Conservation (phyloP, 2,329 filamentous ascomycete genomes). For the Colletotrichum noveboracense region DNA sequence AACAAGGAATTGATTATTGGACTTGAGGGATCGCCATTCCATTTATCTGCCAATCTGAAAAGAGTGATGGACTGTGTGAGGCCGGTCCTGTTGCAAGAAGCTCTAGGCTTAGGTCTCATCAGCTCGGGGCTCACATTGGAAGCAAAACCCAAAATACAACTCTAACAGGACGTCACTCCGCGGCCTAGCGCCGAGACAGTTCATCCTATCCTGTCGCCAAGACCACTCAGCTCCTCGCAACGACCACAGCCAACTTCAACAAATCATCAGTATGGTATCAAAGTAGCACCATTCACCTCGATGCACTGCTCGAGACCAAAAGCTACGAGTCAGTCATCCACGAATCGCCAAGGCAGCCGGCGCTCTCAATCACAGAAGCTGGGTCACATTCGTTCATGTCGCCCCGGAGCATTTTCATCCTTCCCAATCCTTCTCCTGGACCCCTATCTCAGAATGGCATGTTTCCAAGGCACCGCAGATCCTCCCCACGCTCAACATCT, state of each 20-base stretch:
- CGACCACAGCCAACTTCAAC: neutral
- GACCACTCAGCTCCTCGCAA: neutral
- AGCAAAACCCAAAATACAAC: neutral
- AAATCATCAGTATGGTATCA: neutral
- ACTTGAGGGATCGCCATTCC: neutral
- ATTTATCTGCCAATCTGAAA: neutral
- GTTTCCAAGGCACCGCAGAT: neutral
- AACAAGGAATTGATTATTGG: fast-evolving
- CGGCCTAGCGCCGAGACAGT: neutral
- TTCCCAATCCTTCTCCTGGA: neutral
- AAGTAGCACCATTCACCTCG: neutral
- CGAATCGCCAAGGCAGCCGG: neutral
- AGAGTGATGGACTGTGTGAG: neutral
- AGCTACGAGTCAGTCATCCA: neutral
- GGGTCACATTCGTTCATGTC: neutral
- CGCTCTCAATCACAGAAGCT: neutral
- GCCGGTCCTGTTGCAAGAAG: neutral
- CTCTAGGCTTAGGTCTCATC: neutral
- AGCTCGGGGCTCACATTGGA: neutral
- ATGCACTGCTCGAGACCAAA: neutral
- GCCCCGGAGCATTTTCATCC: neutral
- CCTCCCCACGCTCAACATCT: neutral
- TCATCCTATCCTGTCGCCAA: neutral
- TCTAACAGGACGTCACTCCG: neutral
- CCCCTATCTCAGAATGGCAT: neutral